Conservation (phyloP, 129 eudicot species). For the Tagetes patula region DNA sequence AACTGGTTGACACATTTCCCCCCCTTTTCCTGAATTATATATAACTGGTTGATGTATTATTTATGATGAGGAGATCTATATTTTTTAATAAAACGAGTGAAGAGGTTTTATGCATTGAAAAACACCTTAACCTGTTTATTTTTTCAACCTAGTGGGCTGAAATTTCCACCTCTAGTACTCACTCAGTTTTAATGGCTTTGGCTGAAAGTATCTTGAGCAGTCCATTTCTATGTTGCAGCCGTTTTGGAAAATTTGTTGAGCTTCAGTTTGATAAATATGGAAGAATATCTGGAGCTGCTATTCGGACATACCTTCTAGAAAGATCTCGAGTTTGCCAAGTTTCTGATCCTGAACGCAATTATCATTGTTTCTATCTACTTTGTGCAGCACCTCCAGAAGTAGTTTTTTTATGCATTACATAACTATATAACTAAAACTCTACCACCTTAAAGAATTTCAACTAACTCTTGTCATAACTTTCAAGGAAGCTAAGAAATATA, state of each 20-base stretch:
- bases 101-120: slow-evolving; percentile 3
- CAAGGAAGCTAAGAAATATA: slow-evolving; percentile 86
- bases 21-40: background rate
- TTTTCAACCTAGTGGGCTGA: background rate
- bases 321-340: slow-evolving; percentile 97
- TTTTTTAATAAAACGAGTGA: background rate
- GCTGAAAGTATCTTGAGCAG: slow-evolving; percentile 21
- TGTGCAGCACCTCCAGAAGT: slow-evolving; percentile 98
- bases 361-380: slow-evolving; percentile 95
- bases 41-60: background rate
- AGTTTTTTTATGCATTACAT: slow-evolving; percentile 16
- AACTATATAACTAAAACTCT: slow-evolving; percentile 6
- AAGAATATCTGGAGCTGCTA: slow-evolving; percentile 98
- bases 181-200: slow-evolving; percentile 6
- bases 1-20: background rate
- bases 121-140: background rate
- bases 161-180: slow-evolving; percentile 12
- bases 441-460: slow-evolving; percentile 20
- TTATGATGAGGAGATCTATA: background rate
- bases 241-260: slow-evolving; percentile 97
- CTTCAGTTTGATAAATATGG: slow-evolving; percentile 91
- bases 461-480: slow-evolving; percentile 29
- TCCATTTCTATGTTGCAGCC: slow-evolving; percentile 56
- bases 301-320: slow-evolving; percentile 92
- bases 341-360: slow-evolving; percentile 97